phyloP scores from a whole-genome alignment of 1,284 basidiomycete genomes.

The Irpex rosettiformis region DNA sequence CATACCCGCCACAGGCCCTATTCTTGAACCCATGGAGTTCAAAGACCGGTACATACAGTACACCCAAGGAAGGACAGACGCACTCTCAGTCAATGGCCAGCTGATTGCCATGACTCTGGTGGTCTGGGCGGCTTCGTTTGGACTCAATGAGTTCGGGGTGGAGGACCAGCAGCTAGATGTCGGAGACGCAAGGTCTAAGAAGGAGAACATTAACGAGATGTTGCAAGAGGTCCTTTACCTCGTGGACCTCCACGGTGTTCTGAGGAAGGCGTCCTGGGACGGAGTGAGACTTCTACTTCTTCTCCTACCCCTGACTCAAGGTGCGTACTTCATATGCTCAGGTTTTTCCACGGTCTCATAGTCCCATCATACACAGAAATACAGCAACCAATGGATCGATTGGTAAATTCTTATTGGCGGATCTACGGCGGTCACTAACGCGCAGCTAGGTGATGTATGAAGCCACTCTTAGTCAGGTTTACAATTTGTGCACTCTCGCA shows the following conservation, averaged over 20 bases:
- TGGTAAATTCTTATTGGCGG: conserved; percentile 31
- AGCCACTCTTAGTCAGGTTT: conserved; percentile 60
- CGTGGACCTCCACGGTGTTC: conserved; percentile 73
- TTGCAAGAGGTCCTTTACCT: conserved; percentile 71
- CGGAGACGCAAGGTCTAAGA: conserved; percentile 35
- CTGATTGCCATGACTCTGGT: conserved; percentile 71
- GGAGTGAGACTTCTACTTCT: conserved; percentile 77
- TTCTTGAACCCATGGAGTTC: conserved; percentile 75
- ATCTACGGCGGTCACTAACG: conserved; percentile 2
- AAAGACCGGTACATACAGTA: conserved; percentile 62
- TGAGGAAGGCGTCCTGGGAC: conserved; percentile 84
- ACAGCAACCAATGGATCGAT: conserved; percentile 46
- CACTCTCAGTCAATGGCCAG: conserved; percentile 56
- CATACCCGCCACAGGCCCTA: conserved; percentile 48
- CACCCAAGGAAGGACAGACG: conserved; percentile 49
- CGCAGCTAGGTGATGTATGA: conserved; percentile 52
- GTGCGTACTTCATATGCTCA: conserved; percentile 35
- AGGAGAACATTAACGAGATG: conserved; percentile 49
- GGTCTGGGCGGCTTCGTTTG: conserved; percentile 84
- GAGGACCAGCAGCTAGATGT: conserved; percentile 34
- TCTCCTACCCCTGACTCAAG: conserved; percentile 77
- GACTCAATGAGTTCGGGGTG: conserved; percentile 73
- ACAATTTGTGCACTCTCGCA: conserved; percentile 62
- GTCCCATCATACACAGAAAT: conserved; percentile 33
- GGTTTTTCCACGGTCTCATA: background rate